Base-by-base conservation (phyloP, 2,329 filamentous ascomycete species). In the Chaetomiaceae sp. region DNA sequence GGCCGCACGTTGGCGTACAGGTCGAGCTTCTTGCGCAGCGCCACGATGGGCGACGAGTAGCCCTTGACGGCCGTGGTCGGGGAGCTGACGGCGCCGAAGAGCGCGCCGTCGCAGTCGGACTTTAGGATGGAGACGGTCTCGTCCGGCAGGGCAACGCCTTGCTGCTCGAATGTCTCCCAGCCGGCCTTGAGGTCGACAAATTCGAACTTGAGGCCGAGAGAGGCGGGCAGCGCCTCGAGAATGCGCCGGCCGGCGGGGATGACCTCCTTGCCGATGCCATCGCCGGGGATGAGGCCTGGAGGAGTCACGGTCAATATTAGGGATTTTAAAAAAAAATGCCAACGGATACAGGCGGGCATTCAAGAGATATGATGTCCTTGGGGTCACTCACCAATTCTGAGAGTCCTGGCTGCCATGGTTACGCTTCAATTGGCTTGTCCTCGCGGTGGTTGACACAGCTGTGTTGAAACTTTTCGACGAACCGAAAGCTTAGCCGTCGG, bases 241-340 rank as follows among this genome's bases (percentile, higher is more conserved):
- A 97, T 78, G 60, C 88, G 86, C 65, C 90, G 89, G 47, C 92
- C 94, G 50, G 94, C 88, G 61, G 94, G 94, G 72, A 99, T 97
- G 71, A 99, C 94, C 75, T 99, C 94, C 69, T 89, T 89, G 74
- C 94, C 94, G 74, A 99, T 99, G 73, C 94, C 94, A 75, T 99
- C 94, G 68, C 94, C 94, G 65, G 94, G 89, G 69, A 99, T 97
- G 65, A 97, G 88, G 71, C 91, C 91, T 95, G 61, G 10, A 16
- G 14, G 10, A 16, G 30, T 29, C 41, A 14, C 37, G 14, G 43
- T 46, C 48, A 38, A 41, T 11, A 5, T 14, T n/a, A 29, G 13
- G 33, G 13, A 16, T 36, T 36, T 16, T 7, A 16, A 7, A 8
- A 33, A 16, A 5, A 25, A 23, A n/a, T n/a, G n/a, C n/a, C n/a